Base-by-base conservation (phyloP, 306 rosid species). In the Trifolium repens region DNA sequence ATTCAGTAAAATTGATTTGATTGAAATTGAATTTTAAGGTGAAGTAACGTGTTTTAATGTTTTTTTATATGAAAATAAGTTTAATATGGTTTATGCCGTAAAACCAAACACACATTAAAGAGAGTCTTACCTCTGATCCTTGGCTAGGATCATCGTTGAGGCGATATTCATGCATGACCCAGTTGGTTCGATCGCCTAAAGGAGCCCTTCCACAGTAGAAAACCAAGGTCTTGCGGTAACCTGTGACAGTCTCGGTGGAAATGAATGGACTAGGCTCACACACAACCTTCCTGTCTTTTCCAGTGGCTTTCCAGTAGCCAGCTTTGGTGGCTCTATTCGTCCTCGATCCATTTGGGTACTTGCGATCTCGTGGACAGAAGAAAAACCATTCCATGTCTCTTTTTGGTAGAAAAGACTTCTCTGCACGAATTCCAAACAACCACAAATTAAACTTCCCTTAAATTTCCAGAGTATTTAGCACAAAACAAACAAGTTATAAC, bases 221-320 rank as follows among this genome's bases (percentile, higher is more conserved):
- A 73, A 93, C 98, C 34, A 93, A 88, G 68, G 98, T 93, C 82
- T 93, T 93, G 37, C 98, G 85, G 77, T 88, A 89, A 19, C 97
- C 98, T 2, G 81, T 85, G 24, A 66, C 98, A 3, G 78, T 84
- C 74, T 54, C 62, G 0, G 71, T 70, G 34, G 71, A 70, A 60
- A 78, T 30, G 30, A 88, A 79, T 57, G 88, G 84, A 78, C 79
- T 47, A 17, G 87, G 78, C 35, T 86, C 84, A 27, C 96, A 91
- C 19, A 75, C 86, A 69, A 93, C 77, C 84, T 88, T 93, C 68
- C 88, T 81, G 77, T 93, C 98, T 81, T 93, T 93, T 67, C 98
- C 98, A 8, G 98, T 93, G 81, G 98, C 98, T 85, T 93, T 93
- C 98, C 98, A 93, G 80, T 93, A 93, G 54, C 98, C 98, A 55